Evolutionary conservation across 257 asterid species (phyloP).

Genomic region (Paraleonurus japonicus): DNA sequence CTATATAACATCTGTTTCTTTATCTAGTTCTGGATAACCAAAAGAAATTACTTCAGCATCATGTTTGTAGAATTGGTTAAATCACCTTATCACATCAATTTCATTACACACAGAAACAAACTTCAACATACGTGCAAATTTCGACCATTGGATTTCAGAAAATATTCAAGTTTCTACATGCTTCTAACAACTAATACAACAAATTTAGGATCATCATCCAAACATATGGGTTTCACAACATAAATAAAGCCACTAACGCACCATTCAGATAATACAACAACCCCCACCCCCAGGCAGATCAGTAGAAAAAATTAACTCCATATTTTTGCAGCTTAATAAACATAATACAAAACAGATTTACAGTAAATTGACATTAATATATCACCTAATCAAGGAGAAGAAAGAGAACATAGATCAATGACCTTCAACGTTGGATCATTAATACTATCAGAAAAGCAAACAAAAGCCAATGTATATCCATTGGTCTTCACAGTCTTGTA

Average conservation of each 20-base stretch:
- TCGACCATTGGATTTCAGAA: not conserved
- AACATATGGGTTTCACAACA: not conserved
- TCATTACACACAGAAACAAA: not conserved
- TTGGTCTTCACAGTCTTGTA: constrained; percentile 5
- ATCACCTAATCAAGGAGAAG: not conserved
- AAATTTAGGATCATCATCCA: not conserved
- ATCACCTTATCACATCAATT: not conserved
- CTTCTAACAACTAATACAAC: not conserved
- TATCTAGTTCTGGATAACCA: not conserved
- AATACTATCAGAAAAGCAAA: not conserved
- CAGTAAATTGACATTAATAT: not conserved
- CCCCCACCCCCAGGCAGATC: not conserved
- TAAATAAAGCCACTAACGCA: not conserved
- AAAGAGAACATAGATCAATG: not conserved
- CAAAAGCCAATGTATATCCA: not conserved
- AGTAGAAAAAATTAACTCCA: not conserved
- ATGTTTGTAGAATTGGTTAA: not conserved
- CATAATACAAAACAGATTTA: not conserved
- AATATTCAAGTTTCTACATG: not conserved
- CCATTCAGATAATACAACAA: not conserved
- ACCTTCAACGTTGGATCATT: not conserved
- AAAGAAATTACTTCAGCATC: not conserved
- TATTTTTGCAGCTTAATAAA: constrained; percentile 5
- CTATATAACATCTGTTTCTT: not conserved
- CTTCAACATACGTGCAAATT: not conserved